Evolutionary conservation across 441 rosid genomes (phyloP), one percentile per base, ranked within the genome.

Genomic region (Gossypium laxum): DNA sequence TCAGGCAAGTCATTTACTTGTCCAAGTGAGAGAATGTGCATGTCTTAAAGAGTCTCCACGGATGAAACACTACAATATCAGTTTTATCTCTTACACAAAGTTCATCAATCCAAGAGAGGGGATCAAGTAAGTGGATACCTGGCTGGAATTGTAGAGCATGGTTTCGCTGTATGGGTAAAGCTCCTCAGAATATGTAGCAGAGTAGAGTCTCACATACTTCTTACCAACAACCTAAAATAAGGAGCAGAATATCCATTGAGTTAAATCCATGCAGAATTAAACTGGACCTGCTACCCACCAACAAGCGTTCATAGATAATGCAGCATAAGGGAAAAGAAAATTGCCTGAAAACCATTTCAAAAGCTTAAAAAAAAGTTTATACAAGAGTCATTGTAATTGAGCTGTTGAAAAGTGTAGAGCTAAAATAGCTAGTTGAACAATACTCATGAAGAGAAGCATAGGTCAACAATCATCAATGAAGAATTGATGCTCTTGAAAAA

Each of bases 91-190:
- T 8, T 10, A 7, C 17, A 5, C 1, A 65, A 12, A 12, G 14
- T 61, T 41, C 63, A 21, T 34, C 0, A 52, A 52, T 51, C 26
- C 30, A 59, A 48, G 19, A 28, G 5, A 73, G 12, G 10, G 28
- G 38, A 57, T 17, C 2, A 11, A 73, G 55, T 56, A 17, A 32
- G 73, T 15, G 43, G 69, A 67, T 83, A 91, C 98, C 97, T 87
- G 92, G 80, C 97, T 93, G 69, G 98, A 91, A 82, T 93, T 93
- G 75, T 79, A 66, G 14, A 91, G 94, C 96, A 91, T 93, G 61
- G 90, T 89, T 84, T 91, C 94, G 15, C 82, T 75, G 82, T 86
- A 82, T 19, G 96, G 97, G 73, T 87, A 80, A 69, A 93, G 93
- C 73, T 89, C 97, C 67, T 86, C 91, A 6, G 85, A 82, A 71